Base-by-base conservation (phyloP, 306 rosid species). In the Urtica urens region DNA sequence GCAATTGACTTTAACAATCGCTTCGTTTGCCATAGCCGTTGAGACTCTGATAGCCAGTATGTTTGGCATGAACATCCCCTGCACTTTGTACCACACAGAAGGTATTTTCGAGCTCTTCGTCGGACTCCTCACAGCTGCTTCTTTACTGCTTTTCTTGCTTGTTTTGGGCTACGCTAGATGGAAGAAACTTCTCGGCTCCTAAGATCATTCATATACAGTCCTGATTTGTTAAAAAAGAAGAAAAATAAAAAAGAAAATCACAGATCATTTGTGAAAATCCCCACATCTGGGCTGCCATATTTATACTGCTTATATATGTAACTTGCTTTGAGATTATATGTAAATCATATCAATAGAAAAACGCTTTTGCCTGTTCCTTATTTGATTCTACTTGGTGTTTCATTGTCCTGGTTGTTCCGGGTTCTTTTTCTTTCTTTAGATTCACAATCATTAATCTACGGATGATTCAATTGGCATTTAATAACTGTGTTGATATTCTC, bases 1-100 rank as follows among this genome's bases (percentile, higher is more conserved):
- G 52, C 96, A 92, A 62, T 72, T 92, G 82, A 85, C 81, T 23
- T 49, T 85, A 78, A 82, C 96, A 19, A 92, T 85, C 56, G 99
- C 93, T 51, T 77, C 94, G 49, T 85, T 92, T 71, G 87, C 96
- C 35, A 17, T 85, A 59, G 73, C 93, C 22, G 1, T 75, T 14
- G 96, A 92, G 39, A 92, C 96, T 25, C 23, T 71, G 82, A 46
- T 92, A 17, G 75, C 94, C 3, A 86, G 83, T 28, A 21, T 33
- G 56, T 85, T 92, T 65, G 94, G 95, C 27, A 92, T 92, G 99
- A 92, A 92, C 78, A 92, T 92, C 64, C 96, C 62, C 13, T 82
- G 85, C 63, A 0, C 24, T 9, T 31, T 82, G 18, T 77, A 79
- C 60, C 0, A 63, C 0, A 43, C 0, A 14, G 0, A 75, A 0